Evolutionary conservation across 176 grass and related monocot species (phyloP), one percentile per base, ranked within the genome.

Genomic region (Rhynchospora pubera): DNA sequence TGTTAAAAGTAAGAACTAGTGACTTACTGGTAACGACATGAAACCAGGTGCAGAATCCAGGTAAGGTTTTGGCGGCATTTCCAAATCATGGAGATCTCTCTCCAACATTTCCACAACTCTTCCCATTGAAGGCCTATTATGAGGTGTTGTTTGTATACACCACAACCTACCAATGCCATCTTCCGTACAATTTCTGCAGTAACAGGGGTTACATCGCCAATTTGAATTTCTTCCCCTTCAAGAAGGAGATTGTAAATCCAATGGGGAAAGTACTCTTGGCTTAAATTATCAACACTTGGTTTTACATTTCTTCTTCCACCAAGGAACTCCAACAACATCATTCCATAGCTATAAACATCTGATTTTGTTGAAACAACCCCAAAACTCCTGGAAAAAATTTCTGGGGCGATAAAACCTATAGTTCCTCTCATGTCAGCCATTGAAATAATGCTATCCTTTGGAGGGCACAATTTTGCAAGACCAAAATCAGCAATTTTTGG

Each of bases 401-500:
- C 90, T 1, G 87, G 90, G 16, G 90, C 90, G 0, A 92, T 87
- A 55, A 89, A 89, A 2, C 90, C 90, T 67, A 89, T 83, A 7
- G 87, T 92, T 82, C 90, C 87, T 68, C 87, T 87, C n/a, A 83
- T 55, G 12, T 62, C 82, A 14, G 83, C 80, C 90, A 89, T 47
- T 12, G 87, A 89, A 61, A 92, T 11, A 5, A 42, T 83, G 42
- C 91, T 89, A 6, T 85, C 83, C 18, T 85, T 83, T 16, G 62
- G 8, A 9, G 3, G 47, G 5, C 72, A 85, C 10, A 92, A 1
- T 47, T 92, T 92, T 5, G 91, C 87, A 1, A 90, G 24, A 61
- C 87, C 91, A 32, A 93, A 90, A 63, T 93, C 88, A 8, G 91
- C 86, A 65, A 93, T 90, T 42, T 88, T 93, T 2, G 91, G 88